A percentile compares a stretch with the other conserved stretches of the same genome.
Evolutionary conservation across 768 basidiomycete species (phyloP).

Genomic region (Cyathus striatus): DNA sequence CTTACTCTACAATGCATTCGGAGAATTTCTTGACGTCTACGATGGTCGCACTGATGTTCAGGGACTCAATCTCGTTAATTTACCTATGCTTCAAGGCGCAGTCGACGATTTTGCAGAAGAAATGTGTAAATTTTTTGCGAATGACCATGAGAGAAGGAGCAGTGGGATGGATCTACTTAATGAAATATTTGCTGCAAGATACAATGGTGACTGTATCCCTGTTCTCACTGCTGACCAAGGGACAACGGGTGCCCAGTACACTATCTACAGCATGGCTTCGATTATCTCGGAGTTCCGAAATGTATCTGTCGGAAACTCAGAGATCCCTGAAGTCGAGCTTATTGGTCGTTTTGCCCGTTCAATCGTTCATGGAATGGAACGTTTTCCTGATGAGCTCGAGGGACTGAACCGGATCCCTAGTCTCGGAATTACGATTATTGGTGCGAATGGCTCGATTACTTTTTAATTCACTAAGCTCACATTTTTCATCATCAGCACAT

Average conservation of each 20-base stretch:
- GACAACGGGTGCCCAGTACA: slow-evolving; percentile 1
- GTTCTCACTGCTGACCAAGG: not conserved
- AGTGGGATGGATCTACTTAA: slow-evolving; percentile 5
- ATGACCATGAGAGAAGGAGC: slow-evolving; percentile 6
- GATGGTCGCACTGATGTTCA: slow-evolving; percentile 2
- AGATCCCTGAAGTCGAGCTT: slow-evolving; percentile 7
- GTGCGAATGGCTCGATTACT: slow-evolving; percentile 3
- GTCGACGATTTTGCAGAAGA: slow-evolving; percentile 7
- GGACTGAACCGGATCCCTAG: slow-evolving; percentile 11
- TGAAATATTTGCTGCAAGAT: slow-evolving; percentile 1
- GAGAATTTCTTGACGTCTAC: slow-evolving; percentile 12
- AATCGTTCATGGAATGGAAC: not conserved
- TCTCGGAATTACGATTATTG: slow-evolving; percentile 12
- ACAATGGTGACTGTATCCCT: not conserved
- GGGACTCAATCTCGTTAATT: slow-evolving; percentile 3
- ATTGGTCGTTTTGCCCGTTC: slow-evolving; percentile 3
- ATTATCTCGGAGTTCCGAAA: slow-evolving; percentile 13
- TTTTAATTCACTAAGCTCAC: slow-evolving; percentile 1
- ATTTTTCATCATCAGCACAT: slow-evolving; percentile 1
- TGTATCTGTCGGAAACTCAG: slow-evolving; percentile 1
- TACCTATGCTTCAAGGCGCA: slow-evolving; percentile 2
- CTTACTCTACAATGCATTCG: slow-evolving; percentile 16
- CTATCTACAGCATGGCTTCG: too few relatives aligned
- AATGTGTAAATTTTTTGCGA: slow-evolving; percentile 11
- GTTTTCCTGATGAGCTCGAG: slow-evolving; percentile 1